Conservation (phyloP, 2,329 filamentous ascomycete species). For the Podosphaera xanthii region DNA sequence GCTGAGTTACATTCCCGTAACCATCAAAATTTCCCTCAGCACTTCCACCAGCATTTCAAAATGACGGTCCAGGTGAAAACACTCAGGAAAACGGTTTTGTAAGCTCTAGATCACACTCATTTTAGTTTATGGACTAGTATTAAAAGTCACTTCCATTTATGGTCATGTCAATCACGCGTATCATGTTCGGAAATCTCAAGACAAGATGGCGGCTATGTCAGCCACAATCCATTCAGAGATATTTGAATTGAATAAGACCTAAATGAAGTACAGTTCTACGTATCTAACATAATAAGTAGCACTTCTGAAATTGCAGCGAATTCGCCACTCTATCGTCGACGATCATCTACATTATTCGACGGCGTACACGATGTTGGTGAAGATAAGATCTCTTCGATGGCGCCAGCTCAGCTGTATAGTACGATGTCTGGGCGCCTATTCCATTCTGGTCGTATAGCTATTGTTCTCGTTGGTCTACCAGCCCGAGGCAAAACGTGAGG, state of each 20-base stretch:
- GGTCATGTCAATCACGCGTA: too few species aligned
- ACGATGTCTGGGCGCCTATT: conserved; percentile 94
- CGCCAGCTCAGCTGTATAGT: conserved; percentile 90
- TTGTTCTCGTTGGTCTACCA: conserved; percentile 86
- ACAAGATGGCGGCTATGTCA: too few species aligned
- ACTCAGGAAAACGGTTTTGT: too few species aligned
- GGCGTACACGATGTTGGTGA: conserved; percentile 85
- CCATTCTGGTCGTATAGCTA: conserved; percentile 89
- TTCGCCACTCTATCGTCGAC: conserved; percentile 70
- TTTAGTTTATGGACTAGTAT: too few species aligned
- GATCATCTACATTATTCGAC: conserved; percentile 91
- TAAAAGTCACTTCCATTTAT: too few species aligned
- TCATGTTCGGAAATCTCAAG: too few species aligned
- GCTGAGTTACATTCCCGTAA: too few species aligned
- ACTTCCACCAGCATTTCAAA: too few species aligned
- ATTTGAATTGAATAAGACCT: neutral
- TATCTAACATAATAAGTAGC: conserved; percentile 4
- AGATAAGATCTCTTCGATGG: conserved; percentile 46
- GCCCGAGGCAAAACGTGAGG: conserved; percentile 82
- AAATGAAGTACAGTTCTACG: neutral
- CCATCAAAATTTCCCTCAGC: too few species aligned
- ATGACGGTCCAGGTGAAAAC: too few species aligned
- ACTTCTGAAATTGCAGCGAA: conserved; percentile 84
- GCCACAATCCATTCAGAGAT: neutral
- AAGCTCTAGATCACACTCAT: too few species aligned